Base-by-base conservation (phyloP, 2,329 filamentous ascomycete species). In the Claviceps sp. region DNA sequence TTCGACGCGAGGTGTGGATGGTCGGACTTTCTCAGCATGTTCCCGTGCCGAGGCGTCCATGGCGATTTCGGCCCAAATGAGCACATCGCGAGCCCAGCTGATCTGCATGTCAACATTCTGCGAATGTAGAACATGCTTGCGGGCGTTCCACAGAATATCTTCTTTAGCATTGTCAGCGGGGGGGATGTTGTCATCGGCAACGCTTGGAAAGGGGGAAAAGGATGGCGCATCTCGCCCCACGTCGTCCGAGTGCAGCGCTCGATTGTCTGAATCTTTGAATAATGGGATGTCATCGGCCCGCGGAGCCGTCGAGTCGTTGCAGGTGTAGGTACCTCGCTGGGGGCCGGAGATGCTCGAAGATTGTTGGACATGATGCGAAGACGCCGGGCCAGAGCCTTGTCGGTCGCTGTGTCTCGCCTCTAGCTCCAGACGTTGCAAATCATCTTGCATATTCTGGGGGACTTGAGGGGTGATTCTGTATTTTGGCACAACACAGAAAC, bases 31-130 rank as follows among this genome's bases (percentile, higher is more conserved):
- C 46, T 72, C 70, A 54, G 62, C 65, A 57, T 67, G 65, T 44
- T 90, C 78, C 53, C 88, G 81, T 54, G 82, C 73, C 60, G 85
- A 81, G 55, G 90, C 84, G 60, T 94, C 84, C 62, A 84, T 79
- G 48, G 87, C 80, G 53, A 89, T 84, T 62, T 96, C 91, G 37
- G 91, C 88, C 74, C 89, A 96, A 50, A 84, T 81, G 54, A 98
- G 76, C 45, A 89, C 85, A 69, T 97, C 93, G 63, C 94, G 86
- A 42, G 93, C 91, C 93, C 93, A 98, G 55, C 88, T 88, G 62
- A 98, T 78, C 72, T 98, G 93, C 82, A 95, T 94, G 60, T 94
- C 85, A 48, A 94, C 88, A 65, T 98, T 90, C 62, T 94, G 94
- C 47, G 89, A 95, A 63, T 89, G 88, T 56, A 98, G 76, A 38